These are phyloP conservation scores for Rhynchosporium secalis DNA, from an alignment of 2,329 filamentous ascomycete genomes.

Conservation along the genomic window DNA sequence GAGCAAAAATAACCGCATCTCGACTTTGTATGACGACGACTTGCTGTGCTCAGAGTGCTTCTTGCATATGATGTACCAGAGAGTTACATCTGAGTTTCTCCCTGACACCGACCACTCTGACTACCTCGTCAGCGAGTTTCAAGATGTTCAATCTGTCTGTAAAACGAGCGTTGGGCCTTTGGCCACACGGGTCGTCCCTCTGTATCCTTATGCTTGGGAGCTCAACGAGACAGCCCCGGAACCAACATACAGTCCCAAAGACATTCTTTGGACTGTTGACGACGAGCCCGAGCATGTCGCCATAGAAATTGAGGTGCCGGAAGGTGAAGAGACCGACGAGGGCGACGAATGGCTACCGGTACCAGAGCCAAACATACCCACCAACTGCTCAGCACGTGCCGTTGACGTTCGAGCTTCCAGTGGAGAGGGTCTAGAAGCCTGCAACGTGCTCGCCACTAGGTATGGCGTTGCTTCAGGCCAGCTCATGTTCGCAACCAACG, in stretches of 20 bases:
- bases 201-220: neutral
- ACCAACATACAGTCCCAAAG: neutral
- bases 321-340: neutral
- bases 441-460: neutral
- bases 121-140: neutral
- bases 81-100: neutral
- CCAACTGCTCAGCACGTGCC: neutral
- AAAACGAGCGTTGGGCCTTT: neutral
- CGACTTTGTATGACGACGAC: constrained; percentile 1
- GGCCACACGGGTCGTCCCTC: neutral
- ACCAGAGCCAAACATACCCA: neutral
- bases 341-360: neutral
- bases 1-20: constrained; percentile 1
- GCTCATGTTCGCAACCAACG: neutral
- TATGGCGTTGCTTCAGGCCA: neutral
- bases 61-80: neutral
- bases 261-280: neutral
- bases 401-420: constrained; percentile 1
- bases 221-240: neutral
- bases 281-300: neutral
- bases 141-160: neutral
- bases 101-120: neutral
- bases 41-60: constrained; percentile 1
- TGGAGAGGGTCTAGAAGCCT: neutral
- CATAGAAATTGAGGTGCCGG: neutral